Evolutionary conservation across 1,284 basidiomycete species (phyloP).

Genomic region (Ganoderma lucidum): DNA sequence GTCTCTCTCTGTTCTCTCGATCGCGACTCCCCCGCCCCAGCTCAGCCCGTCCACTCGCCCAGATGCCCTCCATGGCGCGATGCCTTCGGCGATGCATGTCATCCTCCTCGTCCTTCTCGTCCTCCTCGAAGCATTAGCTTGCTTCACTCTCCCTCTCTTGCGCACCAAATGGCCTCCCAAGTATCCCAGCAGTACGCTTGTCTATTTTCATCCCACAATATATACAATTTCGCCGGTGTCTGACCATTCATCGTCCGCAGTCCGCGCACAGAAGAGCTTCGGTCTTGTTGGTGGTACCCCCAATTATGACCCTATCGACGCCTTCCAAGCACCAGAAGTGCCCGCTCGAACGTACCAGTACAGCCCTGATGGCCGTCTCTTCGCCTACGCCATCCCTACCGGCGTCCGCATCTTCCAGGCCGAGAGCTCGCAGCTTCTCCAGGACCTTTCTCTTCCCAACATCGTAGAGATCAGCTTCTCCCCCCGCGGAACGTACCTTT

Average conservation of each 20-base stretch:
- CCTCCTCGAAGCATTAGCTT: no score
- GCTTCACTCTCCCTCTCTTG: slow-evolving; percentile 59
- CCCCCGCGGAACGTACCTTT: slow-evolving; percentile 90
- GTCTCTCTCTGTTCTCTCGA: no score
- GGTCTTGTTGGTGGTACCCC: slow-evolving; percentile 88
- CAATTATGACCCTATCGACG: slow-evolving; percentile 72
- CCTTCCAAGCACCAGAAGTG: slow-evolving; percentile 73
- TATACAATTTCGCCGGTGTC: slow-evolving; percentile 22
- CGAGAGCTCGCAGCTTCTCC: slow-evolving; percentile 74
- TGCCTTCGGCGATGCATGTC: no score
- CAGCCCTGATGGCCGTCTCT: slow-evolving; percentile 88
- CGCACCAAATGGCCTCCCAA: slow-evolving; percentile 63
- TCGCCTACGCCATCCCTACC: slow-evolving; percentile 83
- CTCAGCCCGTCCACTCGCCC: no score
- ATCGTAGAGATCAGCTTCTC: slow-evolving; percentile 91
- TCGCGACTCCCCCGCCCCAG: no score
- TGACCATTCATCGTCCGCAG: slow-evolving; percentile 48
- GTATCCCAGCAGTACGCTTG: slow-evolving; percentile 82
- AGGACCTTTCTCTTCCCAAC: slow-evolving; percentile 75
- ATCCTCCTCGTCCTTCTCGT: no score
- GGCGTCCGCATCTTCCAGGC: slow-evolving; percentile 84
- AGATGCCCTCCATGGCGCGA: no score
- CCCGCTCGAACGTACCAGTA: slow-evolving; percentile 84
- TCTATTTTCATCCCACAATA: slow-evolving; percentile 50
- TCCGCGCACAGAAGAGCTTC: slow-evolving; percentile 93